phyloP scores from a whole-genome alignment of 768 basidiomycete genomes.

The Naganishia friedmannii region DNA sequence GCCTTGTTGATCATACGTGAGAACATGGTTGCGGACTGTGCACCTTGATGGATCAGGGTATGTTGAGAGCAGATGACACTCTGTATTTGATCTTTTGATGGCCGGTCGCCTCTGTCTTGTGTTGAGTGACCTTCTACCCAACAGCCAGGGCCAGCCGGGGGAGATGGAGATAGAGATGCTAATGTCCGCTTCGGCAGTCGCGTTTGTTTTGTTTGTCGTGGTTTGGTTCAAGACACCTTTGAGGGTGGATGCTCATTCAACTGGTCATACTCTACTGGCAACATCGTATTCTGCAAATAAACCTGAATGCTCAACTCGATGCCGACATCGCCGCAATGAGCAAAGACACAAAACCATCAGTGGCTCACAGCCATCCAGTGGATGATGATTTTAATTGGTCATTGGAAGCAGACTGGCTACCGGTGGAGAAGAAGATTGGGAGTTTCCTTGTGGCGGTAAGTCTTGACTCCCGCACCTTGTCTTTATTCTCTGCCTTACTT shows the following conservation, averaged over 20 bases:
- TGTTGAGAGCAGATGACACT: too few relatives aligned
- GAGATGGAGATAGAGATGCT: not conserved
- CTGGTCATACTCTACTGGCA: not conserved
- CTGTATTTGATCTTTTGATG: not conserved
- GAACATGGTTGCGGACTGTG: slow-evolving; percentile 47
- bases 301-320: not conserved
- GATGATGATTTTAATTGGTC: slow-evolving; percentile 21
- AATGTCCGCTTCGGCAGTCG: not conserved
- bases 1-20: slow-evolving; percentile 46
- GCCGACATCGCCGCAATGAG: not conserved
- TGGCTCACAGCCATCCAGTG: slow-evolving; percentile 8
- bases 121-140: slow-evolving; percentile 18
- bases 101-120: not conserved
- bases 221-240: not conserved
- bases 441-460: slow-evolving; percentile 18
- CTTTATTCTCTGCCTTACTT: not conserved
- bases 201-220: slow-evolving; percentile 19
- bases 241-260: slow-evolving; percentile 7
- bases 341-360: slow-evolving; percentile 16
- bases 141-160: not conserved
- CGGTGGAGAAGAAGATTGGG: slow-evolving; percentile 23
- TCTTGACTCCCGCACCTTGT: not conserved
- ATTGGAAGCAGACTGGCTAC: slow-evolving; percentile 12
- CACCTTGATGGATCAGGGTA: too few relatives aligned
- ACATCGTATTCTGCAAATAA: too few relatives aligned